Evolutionary conservation across 371 early-diverging fungal species (phyloP), one percentile per base, ranked within the genome.

Genomic region (Basidiobolus meristosporus): DNA sequence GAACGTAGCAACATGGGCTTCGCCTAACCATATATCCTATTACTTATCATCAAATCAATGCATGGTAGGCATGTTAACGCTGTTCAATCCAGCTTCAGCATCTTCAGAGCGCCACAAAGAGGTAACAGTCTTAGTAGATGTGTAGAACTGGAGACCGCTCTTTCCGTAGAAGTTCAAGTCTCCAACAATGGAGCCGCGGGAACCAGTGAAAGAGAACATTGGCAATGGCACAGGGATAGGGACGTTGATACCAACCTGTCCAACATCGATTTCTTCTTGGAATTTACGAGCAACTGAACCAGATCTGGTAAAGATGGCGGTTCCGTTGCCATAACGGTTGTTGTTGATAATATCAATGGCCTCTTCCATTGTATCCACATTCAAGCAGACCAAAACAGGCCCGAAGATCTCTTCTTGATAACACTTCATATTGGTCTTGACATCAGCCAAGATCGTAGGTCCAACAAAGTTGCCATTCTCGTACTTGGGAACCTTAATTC

Each of bases 401-500:
- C 83, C 97, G 61, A 96, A 96, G 57, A 96, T 91, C 63, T 96
- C 97, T 58, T 92, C 83, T 38, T 68, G 70, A 70, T 92, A 93
- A 63, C 90, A 89, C 38, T 67, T 65, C 93, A 93, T 91, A 43
- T 68, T n/a, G 22, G 83, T 50, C 44, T 63, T 75, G 39, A 85
- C 92, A 42, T 77, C 60, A 22, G 73, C 59, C 42, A 96, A 54
- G 42, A 96, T 77, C 39, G 88, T 90, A 14, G 97, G 97, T 12
- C 90, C 86, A 49, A 74, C 60, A 65, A 93, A 96, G 77, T 93
- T 92, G 47, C 97, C 97, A 42, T 73, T 71, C 53, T 84, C 82
- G 54, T 77, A 86, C 40, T 63, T 65, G 36, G 65, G 60, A 15
- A 78, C 72, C 23, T 56, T 56, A 32, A 76, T 44, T 26, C 77